Conservation (phyloP, 352 stramenopile genomes). For the Pythium sp. region DNA sequence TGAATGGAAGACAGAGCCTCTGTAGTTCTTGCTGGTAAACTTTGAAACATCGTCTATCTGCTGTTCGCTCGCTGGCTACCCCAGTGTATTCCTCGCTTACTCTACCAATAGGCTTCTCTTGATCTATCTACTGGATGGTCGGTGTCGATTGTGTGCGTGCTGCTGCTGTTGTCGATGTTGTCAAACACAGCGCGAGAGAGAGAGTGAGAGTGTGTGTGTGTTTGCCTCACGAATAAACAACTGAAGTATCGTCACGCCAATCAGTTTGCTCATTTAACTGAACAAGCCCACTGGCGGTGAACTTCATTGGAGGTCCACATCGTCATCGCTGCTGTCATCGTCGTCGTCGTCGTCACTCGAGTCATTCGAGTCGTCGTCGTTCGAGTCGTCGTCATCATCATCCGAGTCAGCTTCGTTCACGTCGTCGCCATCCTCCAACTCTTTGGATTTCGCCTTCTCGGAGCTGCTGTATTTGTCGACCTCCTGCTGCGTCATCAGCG, state of each 20-base stretch:
- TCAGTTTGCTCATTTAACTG: constrained; percentile 11
- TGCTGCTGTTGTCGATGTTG: neutral
- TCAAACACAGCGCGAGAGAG: neutral
- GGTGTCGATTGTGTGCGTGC: neutral
- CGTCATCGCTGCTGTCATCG: constrained; percentile 17
- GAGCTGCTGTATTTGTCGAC: constrained; percentile 48
- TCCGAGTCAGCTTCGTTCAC: constrained; percentile 27
- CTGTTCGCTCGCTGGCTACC: neutral
- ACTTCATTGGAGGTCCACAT: constrained; percentile 8
- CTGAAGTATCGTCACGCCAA: constrained; percentile 3
- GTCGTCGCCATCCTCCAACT: constrained; percentile 17
- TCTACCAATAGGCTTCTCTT: neutral
- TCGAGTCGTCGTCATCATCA: constrained; percentile 40
- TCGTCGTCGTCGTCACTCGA: constrained; percentile 42
- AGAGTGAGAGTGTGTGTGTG: neutral
- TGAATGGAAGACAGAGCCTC: neutral
- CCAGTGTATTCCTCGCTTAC: neutral
- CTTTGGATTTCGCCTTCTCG: constrained; percentile 26
- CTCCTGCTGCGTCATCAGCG: constrained; percentile 80
- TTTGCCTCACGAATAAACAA: neutral
- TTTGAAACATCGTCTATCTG: neutral
- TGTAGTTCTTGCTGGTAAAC: neutral
- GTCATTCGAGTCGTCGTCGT: constrained; percentile 47
- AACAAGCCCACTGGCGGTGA: constrained; percentile 14
- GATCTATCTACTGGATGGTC: neutral